Base-by-base conservation (phyloP, 495 filamentous ascomycete genomes). In the Recurvomyces mirabilis region DNA sequence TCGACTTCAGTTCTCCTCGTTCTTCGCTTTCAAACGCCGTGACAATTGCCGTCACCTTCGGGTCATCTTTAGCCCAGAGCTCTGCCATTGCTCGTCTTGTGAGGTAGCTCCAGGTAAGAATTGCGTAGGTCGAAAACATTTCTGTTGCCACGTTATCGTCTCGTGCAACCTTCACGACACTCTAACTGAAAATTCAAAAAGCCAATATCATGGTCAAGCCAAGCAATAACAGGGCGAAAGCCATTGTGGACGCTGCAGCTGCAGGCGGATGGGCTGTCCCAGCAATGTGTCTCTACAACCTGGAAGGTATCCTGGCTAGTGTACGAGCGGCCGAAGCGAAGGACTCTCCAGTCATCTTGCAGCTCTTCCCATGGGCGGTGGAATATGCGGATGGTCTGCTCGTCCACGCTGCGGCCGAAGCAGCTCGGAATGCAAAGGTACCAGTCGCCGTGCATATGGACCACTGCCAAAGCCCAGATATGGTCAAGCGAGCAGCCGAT, bases 351-450 rank as follows among this genome's bases (percentile, higher is more conserved):
- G 77, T 81, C 45, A 84, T 87, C 75, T 75, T 93, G 55, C 78
- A 84, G 24, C 79, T 93, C 60, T 89, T 93, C 66, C 85, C 85
- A 41, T 93, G 85, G 85, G 82, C 84, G 0, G 61, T 83, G 61
- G 63, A 75, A 66, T 86, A 85, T 65, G 78, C 78, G 25, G 68
- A 68, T 54, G 21, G 37, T 2, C 65, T 72, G 55, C 74, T 75
- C 41, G 72, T 81, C 22, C 73, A 79, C 59, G 74, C 76, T 10
- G 78, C 76, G 25, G 77, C 77, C 33, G 69, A 76, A 51, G 77
- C 78, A 13, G 72, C 72, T 17, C 70, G 70, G 55, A 69, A 64
- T 36, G 84, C 83, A 54, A 65, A 62, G 6, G 51, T 61, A 13
- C 59, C 59, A 17, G 52, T 59, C 4, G 43, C 56, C 1, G 41